Conservation (phyloP, 257 asterid genomes). For the Ehretia macrophylla region DNA sequence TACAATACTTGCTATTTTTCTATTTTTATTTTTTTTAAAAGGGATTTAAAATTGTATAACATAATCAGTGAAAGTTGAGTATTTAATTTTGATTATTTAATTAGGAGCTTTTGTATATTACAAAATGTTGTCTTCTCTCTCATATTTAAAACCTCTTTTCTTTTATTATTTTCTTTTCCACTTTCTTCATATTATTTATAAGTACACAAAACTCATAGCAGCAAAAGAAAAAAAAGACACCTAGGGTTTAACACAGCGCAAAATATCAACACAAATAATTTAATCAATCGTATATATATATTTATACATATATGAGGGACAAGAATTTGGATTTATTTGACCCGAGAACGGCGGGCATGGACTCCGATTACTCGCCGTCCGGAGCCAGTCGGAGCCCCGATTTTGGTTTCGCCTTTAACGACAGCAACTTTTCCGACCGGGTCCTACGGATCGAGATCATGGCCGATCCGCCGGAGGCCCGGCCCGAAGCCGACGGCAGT, state of each 20-base stretch:
- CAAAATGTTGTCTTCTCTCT: not conserved
- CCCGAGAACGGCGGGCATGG: constrained; percentile 58
- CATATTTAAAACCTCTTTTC: not conserved
- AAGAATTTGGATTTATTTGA: constrained; percentile 61
- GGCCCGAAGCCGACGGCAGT: constrained; percentile 32
- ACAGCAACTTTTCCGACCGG: constrained; percentile 63
- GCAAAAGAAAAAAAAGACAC: not conserved
- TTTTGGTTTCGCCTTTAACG: constrained; percentile 75
- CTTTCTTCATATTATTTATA: not conserved
- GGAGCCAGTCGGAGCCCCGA: constrained; percentile 34
- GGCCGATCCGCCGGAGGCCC: constrained; percentile 33
- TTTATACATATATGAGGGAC: constrained; percentile 30
- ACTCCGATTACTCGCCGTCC: constrained; percentile 40
- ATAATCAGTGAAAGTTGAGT: too few species aligned
- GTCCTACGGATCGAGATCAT: constrained; percentile 55
- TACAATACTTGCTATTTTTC: too few species aligned
- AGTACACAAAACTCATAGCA: not conserved
- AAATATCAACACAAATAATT: not conserved
- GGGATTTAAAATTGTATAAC: too few species aligned
- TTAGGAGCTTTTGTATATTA: too few species aligned
- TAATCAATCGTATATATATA: not conserved
- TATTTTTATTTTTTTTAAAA: too few species aligned
- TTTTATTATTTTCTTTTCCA: not conserved
- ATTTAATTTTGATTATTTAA: too few species aligned
- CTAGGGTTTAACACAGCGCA: not conserved